Conservation (phyloP, 139 green algal species). For the Nannochloris sp. region DNA sequence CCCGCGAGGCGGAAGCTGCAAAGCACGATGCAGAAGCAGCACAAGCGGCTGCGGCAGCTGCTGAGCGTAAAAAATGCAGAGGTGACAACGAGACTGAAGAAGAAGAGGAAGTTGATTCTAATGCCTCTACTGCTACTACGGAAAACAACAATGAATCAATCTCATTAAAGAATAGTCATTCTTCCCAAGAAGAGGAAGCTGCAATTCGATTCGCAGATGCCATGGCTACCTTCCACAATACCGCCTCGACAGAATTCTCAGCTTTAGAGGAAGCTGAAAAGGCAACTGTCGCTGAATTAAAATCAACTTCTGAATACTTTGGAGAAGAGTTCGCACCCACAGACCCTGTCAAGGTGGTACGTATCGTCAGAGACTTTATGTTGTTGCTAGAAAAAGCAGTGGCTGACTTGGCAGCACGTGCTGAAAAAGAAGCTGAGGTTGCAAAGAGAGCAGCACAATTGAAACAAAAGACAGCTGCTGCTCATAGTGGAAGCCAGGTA, state of each 20-base stretch:
- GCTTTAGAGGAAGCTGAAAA: constrained; percentile 30
- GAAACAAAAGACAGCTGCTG: background rate
- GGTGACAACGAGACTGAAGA: background rate
- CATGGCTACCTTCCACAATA: constrained; percentile 39
- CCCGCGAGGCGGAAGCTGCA: constrained; percentile 27
- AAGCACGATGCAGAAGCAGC: too few species aligned
- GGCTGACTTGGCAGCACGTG: constrained; percentile 22
- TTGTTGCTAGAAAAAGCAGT: constrained; percentile 43
- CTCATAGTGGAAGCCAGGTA: background rate
- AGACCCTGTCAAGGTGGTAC: constrained; percentile 39
- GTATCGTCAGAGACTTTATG: constrained; percentile 51
- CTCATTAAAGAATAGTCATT: background rate
- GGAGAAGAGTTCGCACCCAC: constrained; percentile 38
- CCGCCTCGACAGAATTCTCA: constrained; percentile 13
- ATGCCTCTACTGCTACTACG: background rate
- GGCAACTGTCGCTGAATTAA: constrained; percentile 16
- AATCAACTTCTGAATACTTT: constrained; percentile 41
- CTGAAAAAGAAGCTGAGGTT: background rate
- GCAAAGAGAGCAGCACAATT: background rate
- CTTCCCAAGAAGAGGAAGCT: background rate
- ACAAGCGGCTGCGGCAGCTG: background rate
- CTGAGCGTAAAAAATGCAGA: too few species aligned
- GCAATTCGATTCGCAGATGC: constrained; percentile 20
- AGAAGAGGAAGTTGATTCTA: background rate
- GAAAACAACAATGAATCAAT: constrained; percentile 8